These are phyloP conservation scores for Marvania coccoides DNA, from an alignment of 139 green algal genomes.

Conservation along the genomic window DNA sequence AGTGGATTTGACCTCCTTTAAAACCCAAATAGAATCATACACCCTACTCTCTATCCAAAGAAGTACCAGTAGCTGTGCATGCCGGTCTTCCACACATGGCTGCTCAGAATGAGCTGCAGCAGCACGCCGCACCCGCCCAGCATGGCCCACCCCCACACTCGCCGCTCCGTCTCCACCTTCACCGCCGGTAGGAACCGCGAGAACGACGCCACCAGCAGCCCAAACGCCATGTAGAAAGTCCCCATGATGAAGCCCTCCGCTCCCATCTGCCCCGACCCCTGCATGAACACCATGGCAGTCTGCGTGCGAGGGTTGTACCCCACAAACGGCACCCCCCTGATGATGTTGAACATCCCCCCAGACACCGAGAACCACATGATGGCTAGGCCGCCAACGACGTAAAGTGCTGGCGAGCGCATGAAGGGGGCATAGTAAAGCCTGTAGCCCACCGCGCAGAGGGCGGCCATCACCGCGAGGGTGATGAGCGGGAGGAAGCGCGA, in stretches of 20 bases:
- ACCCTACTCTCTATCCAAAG: background rate
- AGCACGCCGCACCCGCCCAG: background rate
- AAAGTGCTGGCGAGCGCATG: slow-evolving; percentile 38
- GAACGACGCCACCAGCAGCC: slow-evolving; percentile 39
- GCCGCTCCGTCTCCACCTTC: background rate
- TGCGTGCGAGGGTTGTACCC: slow-evolving; percentile 13
- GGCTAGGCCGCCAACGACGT: slow-evolving; percentile 29
- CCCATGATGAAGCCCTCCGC: slow-evolving; percentile 75
- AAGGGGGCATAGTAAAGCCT: slow-evolving; percentile 43
- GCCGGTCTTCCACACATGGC: slow-evolving; percentile 3
- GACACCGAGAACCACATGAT: slow-evolving; percentile 62
- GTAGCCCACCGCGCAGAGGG: slow-evolving; percentile 18
- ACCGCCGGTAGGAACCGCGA: slow-evolving; percentile 26
- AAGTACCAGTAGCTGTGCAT: slow-evolving; percentile 1
- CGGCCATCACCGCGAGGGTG: slow-evolving; percentile 19
- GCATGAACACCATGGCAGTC: slow-evolving; percentile 17
- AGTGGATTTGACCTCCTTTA: background rate
- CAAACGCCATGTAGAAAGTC: slow-evolving; percentile 52
- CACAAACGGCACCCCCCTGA: slow-evolving; percentile 70
- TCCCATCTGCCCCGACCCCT: slow-evolving; percentile 48
- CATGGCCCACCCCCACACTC: background rate
- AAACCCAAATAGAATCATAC: background rate
- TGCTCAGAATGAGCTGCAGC: background rate
- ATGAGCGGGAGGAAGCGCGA: slow-evolving; percentile 22
- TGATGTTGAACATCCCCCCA: slow-evolving; percentile 89